Conservation (phyloP, 345 rosid genomes). For the Lumnitzera racemosa region DNA sequence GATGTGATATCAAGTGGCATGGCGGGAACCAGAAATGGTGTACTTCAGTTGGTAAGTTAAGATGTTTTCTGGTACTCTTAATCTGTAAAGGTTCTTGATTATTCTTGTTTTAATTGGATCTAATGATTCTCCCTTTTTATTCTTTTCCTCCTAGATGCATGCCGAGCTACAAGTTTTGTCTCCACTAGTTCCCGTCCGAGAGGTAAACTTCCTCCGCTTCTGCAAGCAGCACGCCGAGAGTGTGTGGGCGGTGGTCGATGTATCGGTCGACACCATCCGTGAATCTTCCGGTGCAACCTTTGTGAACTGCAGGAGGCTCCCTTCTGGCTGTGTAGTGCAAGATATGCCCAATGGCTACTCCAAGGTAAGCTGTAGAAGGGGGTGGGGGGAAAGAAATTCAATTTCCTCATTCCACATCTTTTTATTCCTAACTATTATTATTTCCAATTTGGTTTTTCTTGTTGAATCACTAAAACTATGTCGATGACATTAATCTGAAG, state of each 20-base stretch:
- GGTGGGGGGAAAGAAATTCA: no score
- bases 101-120: not conserved
- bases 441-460: not conserved
- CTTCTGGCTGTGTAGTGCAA: conserved; percentile 94
- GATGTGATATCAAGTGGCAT: conserved; percentile 76
- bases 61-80: no score
- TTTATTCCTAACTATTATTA: not conserved
- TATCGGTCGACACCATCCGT: conserved; percentile 58
- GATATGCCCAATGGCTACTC: conserved; percentile 98
- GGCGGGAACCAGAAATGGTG: conserved; percentile 92
- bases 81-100: no score
- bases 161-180: conserved; percentile 88
- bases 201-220: conserved; percentile 73
- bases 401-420: no score
- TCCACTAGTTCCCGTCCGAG: conserved; percentile 91
- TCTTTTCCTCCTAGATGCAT: conserved; percentile 45
- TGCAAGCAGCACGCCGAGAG: conserved; percentile 95
- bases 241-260: conserved; percentile 95
- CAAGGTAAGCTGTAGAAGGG: conserved; percentile 43
- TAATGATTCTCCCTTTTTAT: not conserved
- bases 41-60: conserved; percentile 71
- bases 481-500: no score
- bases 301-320: conserved; percentile 71
- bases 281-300: conserved; percentile 45
- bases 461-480: not conserved